Evolutionary conservation across 129 eudicot species (phyloP).

Genomic region (Heracleum sosnowskyi): DNA sequence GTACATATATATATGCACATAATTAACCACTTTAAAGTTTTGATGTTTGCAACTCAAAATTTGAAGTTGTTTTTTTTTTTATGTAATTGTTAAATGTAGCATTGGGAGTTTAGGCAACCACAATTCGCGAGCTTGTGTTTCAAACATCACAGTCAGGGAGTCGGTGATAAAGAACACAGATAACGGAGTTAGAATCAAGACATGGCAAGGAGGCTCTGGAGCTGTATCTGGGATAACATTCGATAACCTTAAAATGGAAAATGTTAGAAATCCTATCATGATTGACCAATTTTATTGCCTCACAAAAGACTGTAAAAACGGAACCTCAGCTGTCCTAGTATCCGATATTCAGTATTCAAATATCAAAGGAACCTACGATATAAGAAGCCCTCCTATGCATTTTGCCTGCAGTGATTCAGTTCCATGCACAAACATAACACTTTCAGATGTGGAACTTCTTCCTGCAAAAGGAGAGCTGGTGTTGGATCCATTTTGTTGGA

Average conservation of each 20-base stretch:
- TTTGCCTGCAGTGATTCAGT: conserved; percentile 54
- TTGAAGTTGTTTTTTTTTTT: background rate
- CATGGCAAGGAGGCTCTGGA: conserved; percentile 71
- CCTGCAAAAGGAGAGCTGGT: conserved; percentile 32
- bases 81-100: conserved; percentile 21
- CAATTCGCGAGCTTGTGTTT: conserved; percentile 49
- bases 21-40: background rate
- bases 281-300: conserved; percentile 58
- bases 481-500: conserved; percentile 54
- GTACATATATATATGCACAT: conserved; percentile 18
- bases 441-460: conserved; percentile 41
- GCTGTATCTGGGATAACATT: conserved; percentile 34
- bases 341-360: conserved; percentile 24
- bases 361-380: conserved; percentile 44
- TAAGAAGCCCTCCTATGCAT: conserved; percentile 45
- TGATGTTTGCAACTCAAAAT: background rate
- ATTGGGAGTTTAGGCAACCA: conserved; percentile 60
- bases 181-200: conserved; percentile 58
- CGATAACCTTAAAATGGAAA: conserved; percentile 38
- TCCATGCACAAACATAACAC: conserved; percentile 46
- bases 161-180: conserved; percentile 36
- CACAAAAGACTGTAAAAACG: conserved; percentile 29
- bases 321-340: conserved; percentile 37
- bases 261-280: conserved; percentile 51
- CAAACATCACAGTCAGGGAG: conserved; percentile 48